Evolutionary conservation across 129 eudicot genomes (phyloP).

Genomic region (Logfia minima): DNA sequence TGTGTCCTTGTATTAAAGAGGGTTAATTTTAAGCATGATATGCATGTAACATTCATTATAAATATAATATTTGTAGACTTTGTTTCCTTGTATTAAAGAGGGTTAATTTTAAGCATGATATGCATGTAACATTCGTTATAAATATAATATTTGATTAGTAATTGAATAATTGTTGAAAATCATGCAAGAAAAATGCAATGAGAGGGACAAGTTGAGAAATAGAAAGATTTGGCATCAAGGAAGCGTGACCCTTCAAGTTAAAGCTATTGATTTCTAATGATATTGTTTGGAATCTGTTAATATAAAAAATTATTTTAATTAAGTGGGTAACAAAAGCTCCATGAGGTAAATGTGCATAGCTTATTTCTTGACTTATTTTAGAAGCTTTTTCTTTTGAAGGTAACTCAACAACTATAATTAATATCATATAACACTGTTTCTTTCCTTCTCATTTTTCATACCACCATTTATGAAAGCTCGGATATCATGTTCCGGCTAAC

Average conservation of each 20-base stretch:
- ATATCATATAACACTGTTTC: background rate
- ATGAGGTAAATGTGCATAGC: conserved; percentile 30
- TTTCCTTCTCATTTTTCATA: background rate
- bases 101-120: conserved; percentile 5
- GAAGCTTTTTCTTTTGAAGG: conserved; percentile 28
- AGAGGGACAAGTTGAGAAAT: conserved; percentile 30
- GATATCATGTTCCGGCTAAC: background rate
- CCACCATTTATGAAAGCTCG: background rate
- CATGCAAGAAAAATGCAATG: conserved; percentile 17
- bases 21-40: conserved; percentile 5
- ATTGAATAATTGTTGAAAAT: conserved; percentile 17
- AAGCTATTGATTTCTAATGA: conserved; percentile 30
- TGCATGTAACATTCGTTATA: conserved; percentile 6
- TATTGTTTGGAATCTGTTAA: conserved; percentile 19
- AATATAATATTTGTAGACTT: background rate
- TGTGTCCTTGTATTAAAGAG: background rate
- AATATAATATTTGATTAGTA: background rate
- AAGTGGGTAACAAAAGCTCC: conserved; percentile 17
- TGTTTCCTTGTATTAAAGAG: background rate
- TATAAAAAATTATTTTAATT: background rate
- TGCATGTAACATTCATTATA: conserved; percentile 7
- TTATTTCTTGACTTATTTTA: conserved; percentile 23
- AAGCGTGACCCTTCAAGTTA: conserved; percentile 37
- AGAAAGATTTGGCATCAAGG: conserved; percentile 42
- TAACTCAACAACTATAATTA: conserved; percentile 28